These are phyloP conservation scores for Coemansia sp. DNA, from an alignment of 192 early-diverging fungal genomes.

Conservation along the genomic window DNA sequence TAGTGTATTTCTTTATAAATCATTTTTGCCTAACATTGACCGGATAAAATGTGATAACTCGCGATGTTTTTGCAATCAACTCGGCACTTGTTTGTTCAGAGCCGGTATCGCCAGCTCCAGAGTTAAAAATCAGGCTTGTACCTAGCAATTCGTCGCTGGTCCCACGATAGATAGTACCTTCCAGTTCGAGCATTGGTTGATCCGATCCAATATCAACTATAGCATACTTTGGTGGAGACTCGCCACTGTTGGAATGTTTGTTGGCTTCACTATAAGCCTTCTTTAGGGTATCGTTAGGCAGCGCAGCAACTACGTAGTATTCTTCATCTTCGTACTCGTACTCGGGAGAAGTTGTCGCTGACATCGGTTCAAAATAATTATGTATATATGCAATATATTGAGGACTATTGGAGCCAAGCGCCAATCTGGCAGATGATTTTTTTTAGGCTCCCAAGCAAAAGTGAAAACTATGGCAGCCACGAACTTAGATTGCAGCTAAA, in stretches of 20 bases:
- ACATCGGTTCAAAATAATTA: background rate
- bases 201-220: constrained; percentile 43
- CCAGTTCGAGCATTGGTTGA: constrained; percentile 42
- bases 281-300: constrained; percentile 19
- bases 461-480: background rate
- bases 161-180: constrained; percentile 40
- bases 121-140: constrained; percentile 39
- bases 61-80: constrained; percentile 31
- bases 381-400: background rate
- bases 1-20: background rate
- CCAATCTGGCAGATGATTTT: background rate
- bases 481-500: too few relatives aligned
- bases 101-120: constrained; percentile 10
- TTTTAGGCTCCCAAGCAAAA: background rate
- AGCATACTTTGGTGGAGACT: constrained; percentile 27
- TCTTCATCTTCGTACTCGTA: constrained; percentile 43
- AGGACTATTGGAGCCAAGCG: background rate
- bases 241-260: background rate
- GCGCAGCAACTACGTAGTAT: constrained; percentile 32
- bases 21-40: constrained; percentile 21
- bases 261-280: constrained; percentile 1
- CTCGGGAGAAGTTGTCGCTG: background rate
- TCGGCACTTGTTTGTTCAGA: constrained; percentile 14
- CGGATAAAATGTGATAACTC: constrained; percentile 29
- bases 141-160: constrained; percentile 40